These are phyloP conservation scores for Scheffersomyces amazonensis DNA, from an alignment of 805 yeast genomes.

Conservation along the genomic window DNA sequence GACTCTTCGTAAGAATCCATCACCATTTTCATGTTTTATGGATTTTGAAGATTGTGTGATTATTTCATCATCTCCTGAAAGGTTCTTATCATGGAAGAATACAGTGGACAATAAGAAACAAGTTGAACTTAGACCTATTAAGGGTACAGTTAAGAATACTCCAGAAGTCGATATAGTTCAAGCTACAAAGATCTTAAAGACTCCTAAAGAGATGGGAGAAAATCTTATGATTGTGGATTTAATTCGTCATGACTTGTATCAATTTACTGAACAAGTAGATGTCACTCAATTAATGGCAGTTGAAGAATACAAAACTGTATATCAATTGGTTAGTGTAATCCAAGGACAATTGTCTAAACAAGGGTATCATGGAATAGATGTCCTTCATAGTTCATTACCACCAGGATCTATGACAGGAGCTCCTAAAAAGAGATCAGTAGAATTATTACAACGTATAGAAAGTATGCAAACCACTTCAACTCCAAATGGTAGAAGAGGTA, in stretches of 20 bases:
- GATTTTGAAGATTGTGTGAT: constrained; percentile 62
- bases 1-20: constrained; percentile 68
- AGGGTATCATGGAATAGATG: constrained; percentile 68
- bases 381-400: constrained; percentile 76
- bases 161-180: constrained; percentile 48
- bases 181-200: constrained; percentile 65
- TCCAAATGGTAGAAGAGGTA: constrained; percentile 60
- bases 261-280: constrained; percentile 58
- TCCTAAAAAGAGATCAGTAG: constrained; percentile 91
- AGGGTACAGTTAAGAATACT: constrained; percentile 85
- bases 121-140: constrained; percentile 90
- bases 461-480: constrained; percentile 28
- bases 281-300: constrained; percentile 84
- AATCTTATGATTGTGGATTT: constrained; percentile 95
- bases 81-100: constrained; percentile 79
- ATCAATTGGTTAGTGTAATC: constrained; percentile 87
- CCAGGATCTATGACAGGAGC: constrained; percentile 99
- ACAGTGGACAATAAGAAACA: constrained; percentile 17
- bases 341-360: constrained; percentile 50
- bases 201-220: constrained; percentile 94
- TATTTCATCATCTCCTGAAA: constrained; percentile 90
- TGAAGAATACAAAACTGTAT: constrained; percentile 90
- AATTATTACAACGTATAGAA: constrained; percentile 65
- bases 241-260: constrained; percentile 85
- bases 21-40: constrained; percentile 87